Evolutionary conservation across 768 basidiomycete species (phyloP).

Genomic region (Pisolithus microcarpus): DNA sequence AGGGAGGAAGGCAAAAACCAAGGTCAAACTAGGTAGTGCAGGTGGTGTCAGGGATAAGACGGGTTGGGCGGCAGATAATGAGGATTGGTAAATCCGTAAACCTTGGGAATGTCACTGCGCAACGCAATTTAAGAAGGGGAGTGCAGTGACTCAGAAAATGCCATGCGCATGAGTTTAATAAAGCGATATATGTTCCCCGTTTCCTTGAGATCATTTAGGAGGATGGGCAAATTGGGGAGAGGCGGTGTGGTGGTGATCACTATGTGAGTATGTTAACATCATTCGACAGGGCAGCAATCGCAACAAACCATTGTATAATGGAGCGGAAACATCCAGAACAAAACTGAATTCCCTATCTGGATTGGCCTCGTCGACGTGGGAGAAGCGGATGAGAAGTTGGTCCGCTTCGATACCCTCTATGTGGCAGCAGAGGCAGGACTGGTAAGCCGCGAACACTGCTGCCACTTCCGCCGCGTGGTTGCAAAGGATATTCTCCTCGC

Average conservation of each 20-base stretch:
- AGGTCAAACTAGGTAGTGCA: conserved; percentile 64
- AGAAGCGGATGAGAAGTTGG: conserved; percentile 68
- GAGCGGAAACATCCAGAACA: conserved; percentile 63
- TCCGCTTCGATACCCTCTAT: conserved; percentile 78
- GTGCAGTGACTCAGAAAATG: conserved; percentile 33
- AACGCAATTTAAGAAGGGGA: neutral
- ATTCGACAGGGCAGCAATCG: neutral
- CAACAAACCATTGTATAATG: conserved; percentile 57
- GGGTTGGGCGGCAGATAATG: conserved; percentile 50
- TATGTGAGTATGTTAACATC: conserved; percentile 21
- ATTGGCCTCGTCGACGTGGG: conserved; percentile 51
- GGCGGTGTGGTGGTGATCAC: conserved; percentile 77
- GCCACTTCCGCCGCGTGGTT: conserved; percentile 43
- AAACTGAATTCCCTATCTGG: conserved; percentile 61
- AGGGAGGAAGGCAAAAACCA: conserved; percentile 71
- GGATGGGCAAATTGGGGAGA: conserved; percentile 56
- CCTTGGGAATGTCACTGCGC: neutral
- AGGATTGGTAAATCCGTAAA: conserved; percentile 11
- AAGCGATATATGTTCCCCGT: conserved; percentile 66
- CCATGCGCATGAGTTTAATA: conserved; percentile 56
- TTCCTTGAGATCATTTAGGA: conserved; percentile 66
- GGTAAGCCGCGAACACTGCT: conserved; percentile 51
- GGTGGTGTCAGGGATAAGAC: conserved; percentile 67
- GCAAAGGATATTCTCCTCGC: conserved; percentile 53
- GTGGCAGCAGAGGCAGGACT: conserved; percentile 50